Percentiles rank a stretch among this genome's conserved stretches.
Evolutionary conservation across 108 stramenopile species (phyloP).

Genomic region (Fragilariopsis cylindrus): DNA sequence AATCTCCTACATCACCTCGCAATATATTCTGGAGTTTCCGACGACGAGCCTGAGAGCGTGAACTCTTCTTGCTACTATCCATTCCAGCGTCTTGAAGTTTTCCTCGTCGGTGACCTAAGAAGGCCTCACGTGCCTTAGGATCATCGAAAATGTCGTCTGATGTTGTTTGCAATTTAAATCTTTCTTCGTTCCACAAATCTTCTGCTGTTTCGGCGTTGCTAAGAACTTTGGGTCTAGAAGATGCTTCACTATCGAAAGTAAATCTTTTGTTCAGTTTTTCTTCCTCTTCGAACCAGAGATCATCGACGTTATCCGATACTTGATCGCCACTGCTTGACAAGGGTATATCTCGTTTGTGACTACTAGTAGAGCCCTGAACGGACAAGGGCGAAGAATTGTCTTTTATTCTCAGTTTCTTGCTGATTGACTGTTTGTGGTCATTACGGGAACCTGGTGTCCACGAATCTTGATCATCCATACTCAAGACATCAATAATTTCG

Average conservation of each 20-base stretch:
- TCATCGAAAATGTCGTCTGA: slow-evolving; percentile 15
- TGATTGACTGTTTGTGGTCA: not conserved
- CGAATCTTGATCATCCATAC: slow-evolving; percentile 32
- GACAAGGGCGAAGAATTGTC: no score
- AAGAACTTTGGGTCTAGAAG: not conserved
- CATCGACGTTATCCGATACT: not conserved
- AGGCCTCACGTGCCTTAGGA: slow-evolving; percentile 24
- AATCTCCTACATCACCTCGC: not conserved
- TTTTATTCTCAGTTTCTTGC: not conserved
- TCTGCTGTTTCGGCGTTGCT: not conserved
- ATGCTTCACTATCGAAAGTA: not conserved
- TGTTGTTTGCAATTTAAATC: slow-evolving; percentile 7
- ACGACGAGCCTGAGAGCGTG: not conserved
- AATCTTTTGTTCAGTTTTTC: slow-evolving; percentile 10
- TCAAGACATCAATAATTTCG: slow-evolving; percentile 34
- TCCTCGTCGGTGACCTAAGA: slow-evolving; percentile 24
- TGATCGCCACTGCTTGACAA: not conserved
- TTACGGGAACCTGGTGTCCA: slow-evolving; percentile 28
- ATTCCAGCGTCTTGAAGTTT: slow-evolving; percentile 3
- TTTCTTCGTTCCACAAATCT: slow-evolving; percentile 13
- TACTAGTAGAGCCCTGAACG: no score
- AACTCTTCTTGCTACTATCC: not conserved
- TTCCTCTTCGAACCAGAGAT: slow-evolving; percentile 19
- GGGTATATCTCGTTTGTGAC: not conserved
- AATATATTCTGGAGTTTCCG: not conserved